Evolutionary conservation across 1,284 basidiomycete genomes (phyloP), one percentile per base, ranked within the genome.

Genomic region (Naganishia cerealis): DNA sequence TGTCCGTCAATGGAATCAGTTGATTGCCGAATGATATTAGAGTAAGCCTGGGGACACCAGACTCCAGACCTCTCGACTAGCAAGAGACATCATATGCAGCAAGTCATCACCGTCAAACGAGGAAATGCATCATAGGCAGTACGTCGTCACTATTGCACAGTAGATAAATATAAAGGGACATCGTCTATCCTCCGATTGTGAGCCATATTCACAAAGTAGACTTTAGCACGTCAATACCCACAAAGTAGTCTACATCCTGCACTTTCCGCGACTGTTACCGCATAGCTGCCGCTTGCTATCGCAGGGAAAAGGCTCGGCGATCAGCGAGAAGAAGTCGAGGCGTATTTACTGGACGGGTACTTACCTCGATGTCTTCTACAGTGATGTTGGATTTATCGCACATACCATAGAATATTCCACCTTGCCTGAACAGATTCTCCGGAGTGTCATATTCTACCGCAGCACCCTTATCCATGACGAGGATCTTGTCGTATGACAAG

Each of bases 391-490:
- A 87, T 78, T 92, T 88, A 54, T 87, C 83, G 75, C 90, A 92
- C 69, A 90, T 85, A 24, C 87, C 87, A 16, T 86, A 82, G 84
- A 93, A 92, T 71, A 90, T 87, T 2, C 90, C 90, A 68, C 85
- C 83, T 66, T 85, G 81, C 33, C 81, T 82, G 77, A 87, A 93
- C 18, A 93, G 83, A 71, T 86, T 86, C 66, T 90, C 82, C 3
- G 91, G 90, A 3, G 88, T 88, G 77, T 91, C 91, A 74, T 88
- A 91, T 77, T 90, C 88, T 48, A 86, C 89, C 13, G 89, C 77
- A 38, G 72, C 70, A 43, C 92, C 92, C 39, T 86, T 84, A 71
- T 90, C 87, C 73, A 94, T 83, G 55, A 86, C 84, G 15, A 84
- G 83, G 67, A 92, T 89, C 15, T 87, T 81, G 79, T 93, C 90